Evolutionary conservation across 2,329 filamentous ascomycete genomes (phyloP).

Genomic region (Podosphaera xanthii): DNA sequence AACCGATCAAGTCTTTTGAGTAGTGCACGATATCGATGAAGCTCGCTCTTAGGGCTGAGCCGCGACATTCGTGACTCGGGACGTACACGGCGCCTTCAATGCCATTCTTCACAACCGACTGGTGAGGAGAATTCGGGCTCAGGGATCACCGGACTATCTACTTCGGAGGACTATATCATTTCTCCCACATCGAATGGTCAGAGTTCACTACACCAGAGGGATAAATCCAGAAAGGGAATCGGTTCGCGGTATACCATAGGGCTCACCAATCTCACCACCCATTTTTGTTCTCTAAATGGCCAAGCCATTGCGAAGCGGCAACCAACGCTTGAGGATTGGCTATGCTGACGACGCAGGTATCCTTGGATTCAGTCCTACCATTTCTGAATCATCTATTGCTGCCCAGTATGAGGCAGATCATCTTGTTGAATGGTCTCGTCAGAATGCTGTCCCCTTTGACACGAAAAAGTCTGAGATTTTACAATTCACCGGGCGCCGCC

Average conservation of each 20-base stretch:
- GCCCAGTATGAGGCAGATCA: neutral
- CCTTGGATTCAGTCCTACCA: neutral
- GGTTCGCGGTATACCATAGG: neutral
- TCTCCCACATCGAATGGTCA: neutral
- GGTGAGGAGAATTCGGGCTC: neutral
- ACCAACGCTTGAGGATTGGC: neutral
- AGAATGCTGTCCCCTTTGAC: neutral
- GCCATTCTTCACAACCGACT: neutral
- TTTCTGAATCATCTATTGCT: neutral
- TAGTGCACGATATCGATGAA: neutral
- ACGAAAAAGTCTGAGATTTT: neutral
- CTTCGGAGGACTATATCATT: neutral
- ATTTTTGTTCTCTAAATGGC: neutral
- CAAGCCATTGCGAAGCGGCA: neutral
- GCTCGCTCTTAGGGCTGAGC: neutral
- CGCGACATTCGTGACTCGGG: neutral
- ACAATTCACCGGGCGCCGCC: neutral
- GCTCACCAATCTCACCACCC: neutral
- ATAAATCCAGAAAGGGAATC: neutral
- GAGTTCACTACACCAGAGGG: neutral
- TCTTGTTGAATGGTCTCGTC: neutral
- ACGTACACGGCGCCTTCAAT: neutral
- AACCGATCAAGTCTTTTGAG: neutral
- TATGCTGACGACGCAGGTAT: neutral
- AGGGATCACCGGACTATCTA: neutral